Evolutionary conservation across 805 yeast species (phyloP), one percentile per base, ranked within the genome.

Genomic region (Blastobotrys peoriensis): DNA sequence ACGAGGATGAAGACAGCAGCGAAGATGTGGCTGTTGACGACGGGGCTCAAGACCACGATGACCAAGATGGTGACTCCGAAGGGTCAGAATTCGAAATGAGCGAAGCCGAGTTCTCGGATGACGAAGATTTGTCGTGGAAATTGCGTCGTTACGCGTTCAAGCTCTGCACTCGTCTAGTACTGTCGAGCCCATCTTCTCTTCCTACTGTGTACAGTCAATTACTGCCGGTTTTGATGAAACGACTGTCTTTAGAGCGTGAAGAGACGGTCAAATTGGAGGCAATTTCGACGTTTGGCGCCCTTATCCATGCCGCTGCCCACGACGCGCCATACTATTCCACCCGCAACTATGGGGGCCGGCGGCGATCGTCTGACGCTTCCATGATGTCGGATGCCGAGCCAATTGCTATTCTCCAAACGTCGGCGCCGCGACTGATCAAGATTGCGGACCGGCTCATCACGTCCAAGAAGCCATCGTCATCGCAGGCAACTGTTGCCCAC

Each of bases 91-190:
- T 49, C 28, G 63, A 54, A 4, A 40, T 45, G 4, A 43, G 52
- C 43, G 65, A 59, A 19, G 57, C 54, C n/a, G 69, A 59, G 9
- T 57, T 61, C 40, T 61, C 64, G 8, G 73, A 66, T 40, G 70
- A 66, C 46, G 78, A 75, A 28, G 82, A 75, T 43, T 69, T 67
- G 42, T 72, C 82, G 1, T 81, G 89, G 83, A 80, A 76, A 50
- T 62, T 84, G 16, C 66, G 93, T 47, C 65, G 75, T 35, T 73
- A 71, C 43, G 63, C 85, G 0, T 68, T 76, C 4, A 64, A 62
- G 23, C 55, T 79, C 27, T 54, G 74, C 5, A 59, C 68, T 15
- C 55, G 69, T 0, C 45, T 75, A 10, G 61, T 74, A n/a, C 55
- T 54, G 2, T 51, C 56, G 1, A 66, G 64, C 41, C 76, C 80